Conservation (phyloP, 2,329 filamentous ascomycete genomes). For the Podosphaera aphanis region DNA sequence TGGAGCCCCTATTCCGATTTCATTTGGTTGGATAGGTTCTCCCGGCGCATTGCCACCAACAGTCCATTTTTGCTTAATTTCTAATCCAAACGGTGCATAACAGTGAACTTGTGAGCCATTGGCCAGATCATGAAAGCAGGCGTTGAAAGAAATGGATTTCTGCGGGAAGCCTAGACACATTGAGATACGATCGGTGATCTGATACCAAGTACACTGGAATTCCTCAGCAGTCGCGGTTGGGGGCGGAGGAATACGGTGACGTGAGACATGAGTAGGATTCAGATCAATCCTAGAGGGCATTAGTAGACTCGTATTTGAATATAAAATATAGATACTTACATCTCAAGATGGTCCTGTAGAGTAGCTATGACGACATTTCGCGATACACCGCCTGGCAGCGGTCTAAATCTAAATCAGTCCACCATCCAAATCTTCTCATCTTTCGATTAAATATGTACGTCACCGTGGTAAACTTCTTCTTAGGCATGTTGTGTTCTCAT, state of each 20-base stretch:
- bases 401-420: too few relatives aligned
- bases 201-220: conserved; percentile 52
- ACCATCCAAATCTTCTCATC: too few relatives aligned
- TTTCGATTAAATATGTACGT: too few relatives aligned
- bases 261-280: conserved; percentile 59
- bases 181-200: conserved; percentile 50
- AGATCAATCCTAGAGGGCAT: too few relatives aligned
- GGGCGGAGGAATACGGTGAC: conserved; percentile 44
- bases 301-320: too few relatives aligned
- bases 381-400: too few relatives aligned
- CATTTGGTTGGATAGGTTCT: conserved; percentile 39
- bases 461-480: too few relatives aligned
- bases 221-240: conserved; percentile 46
- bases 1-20: conserved; percentile 43
- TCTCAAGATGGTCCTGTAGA: too few relatives aligned
- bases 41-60: conserved; percentile 49
- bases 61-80: conserved; percentile 58
- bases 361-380: too few relatives aligned
- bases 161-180: conserved; percentile 46
- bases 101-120: conserved; percentile 60
- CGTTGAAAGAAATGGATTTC: conserved; percentile 53
- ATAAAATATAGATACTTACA: too few relatives aligned
- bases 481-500: too few relatives aligned
- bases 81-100: conserved; percentile 60
- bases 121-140: conserved; percentile 53